Evolutionary conservation across 495 filamentous ascomycete genomes (phyloP).

Genomic region (Aspergillus incahuasiensis): DNA sequence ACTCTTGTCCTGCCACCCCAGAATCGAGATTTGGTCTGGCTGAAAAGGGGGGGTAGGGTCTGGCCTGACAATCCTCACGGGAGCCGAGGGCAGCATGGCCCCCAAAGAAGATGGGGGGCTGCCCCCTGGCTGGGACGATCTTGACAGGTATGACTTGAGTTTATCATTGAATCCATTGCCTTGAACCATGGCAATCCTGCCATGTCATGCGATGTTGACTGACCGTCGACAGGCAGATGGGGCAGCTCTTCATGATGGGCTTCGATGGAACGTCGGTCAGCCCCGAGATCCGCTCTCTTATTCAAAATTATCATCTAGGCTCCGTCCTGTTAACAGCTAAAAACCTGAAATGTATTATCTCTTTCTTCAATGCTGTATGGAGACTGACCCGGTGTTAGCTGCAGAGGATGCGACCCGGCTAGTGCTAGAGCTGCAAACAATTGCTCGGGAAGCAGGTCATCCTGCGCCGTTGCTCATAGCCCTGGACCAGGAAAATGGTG

Average conservation of each 20-base stretch:
- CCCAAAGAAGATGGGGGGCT: conserved; percentile 47
- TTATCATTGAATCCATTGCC: not conserved
- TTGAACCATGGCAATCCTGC: conserved; percentile 4
- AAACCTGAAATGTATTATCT: conserved; percentile 74
- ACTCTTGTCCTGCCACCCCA: conserved; percentile 1
- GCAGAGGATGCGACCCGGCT: conserved; percentile 78
- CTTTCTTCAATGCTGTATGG: not conserved
- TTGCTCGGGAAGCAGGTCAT: conserved; percentile 81
- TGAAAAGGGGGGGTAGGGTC: conserved; percentile 13
- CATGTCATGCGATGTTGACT: conserved; percentile 31
- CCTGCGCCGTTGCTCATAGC: conserved; percentile 79
- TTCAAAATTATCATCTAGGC: conserved; percentile 78
- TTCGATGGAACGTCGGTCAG: conserved; percentile 88
- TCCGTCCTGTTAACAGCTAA: conserved; percentile 84
- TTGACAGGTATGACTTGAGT: conserved; percentile 40
- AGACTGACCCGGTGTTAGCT: conserved; percentile 46
- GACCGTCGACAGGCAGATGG: conserved; percentile 52
- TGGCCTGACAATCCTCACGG: conserved; percentile 34
- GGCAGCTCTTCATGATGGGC: conserved; percentile 93
- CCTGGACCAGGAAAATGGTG: conserved; percentile 90
- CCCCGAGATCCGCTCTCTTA: conserved; percentile 76
- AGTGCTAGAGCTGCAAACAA: conserved; percentile 80
- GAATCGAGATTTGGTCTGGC: too few relatives aligned
- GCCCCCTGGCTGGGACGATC: conserved; percentile 46
- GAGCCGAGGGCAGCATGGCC: conserved; percentile 40